Evolutionary conservation across 768 basidiomycete species (phyloP), one percentile per base, ranked within the genome.

Genomic region (Mycena pura): DNA sequence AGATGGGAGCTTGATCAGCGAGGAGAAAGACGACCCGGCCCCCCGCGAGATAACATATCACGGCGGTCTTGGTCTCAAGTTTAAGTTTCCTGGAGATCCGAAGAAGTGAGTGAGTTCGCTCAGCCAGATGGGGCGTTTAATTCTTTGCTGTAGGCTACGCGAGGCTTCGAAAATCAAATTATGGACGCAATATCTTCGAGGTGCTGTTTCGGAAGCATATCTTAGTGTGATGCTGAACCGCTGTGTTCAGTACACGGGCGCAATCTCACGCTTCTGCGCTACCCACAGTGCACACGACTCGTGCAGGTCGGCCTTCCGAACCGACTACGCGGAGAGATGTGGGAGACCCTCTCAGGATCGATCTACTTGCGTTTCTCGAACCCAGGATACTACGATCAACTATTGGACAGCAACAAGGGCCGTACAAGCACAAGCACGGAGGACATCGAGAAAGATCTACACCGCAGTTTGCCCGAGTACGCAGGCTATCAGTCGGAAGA

Each of bases 371-470:
- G 97, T 13, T 95, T 90, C 69, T 81, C 86, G 43, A 90, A 95
- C 63, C 95, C 93, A 1, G 93, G 95, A 9, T 83, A 84, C 53
- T 99, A 97, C 72, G 82, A 86, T 13, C 79, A 81, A 8, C 80
- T 99, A 15, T 76, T 98, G 5, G 82, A 86, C 52, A 87, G 93
- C 51, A 88, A 95, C 73, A 81, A 82, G 60, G 95, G 93, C 7
- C 84, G 87, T 59, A 89, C 86, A 21, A 94, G 83, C 48, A 91
- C 91, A 9, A 94, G 94, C 65, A 96, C 96, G 1, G 97, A 99
- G 71, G 97, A 99, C 72, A 99, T 99, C 40, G 97, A 99, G 79
- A 99, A 99, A 74, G 97, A 99, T 73, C 76, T 99, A 25, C 96
- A 97, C 74, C 84, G 97, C 32, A 95, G 93, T 78, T 78, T 99